Evolutionary conservation across 805 yeast species (phyloP).

Genomic region (Cyberlindnera euphorbiae): DNA sequence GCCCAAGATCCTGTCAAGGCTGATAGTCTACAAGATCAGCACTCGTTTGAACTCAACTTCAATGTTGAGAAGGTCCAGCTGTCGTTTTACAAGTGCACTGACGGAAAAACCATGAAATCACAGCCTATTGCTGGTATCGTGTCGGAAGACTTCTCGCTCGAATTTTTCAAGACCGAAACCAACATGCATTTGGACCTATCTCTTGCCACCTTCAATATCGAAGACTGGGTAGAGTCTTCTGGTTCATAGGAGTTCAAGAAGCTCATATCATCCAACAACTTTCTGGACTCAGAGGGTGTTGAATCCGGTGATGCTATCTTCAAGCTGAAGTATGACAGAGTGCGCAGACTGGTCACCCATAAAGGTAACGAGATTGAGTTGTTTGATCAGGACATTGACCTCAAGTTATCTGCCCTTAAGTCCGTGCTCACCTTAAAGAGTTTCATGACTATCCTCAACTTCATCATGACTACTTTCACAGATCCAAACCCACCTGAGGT

Average conservation of each 20-base stretch:
- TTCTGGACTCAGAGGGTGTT: conserved; percentile 33
- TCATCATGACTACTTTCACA: conserved; percentile 80
- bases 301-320: conserved; percentile 46
- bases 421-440: conserved; percentile 75
- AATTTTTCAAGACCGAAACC: conserved; percentile 52
- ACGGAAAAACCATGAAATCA: conserved; percentile 53
- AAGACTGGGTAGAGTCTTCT: conserved; percentile 67
- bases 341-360: conserved; percentile 53
- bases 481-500: conserved; percentile 67
- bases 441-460: conserved; percentile 72
- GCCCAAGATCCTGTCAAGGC: background rate
- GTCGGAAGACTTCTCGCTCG: conserved; percentile 59
- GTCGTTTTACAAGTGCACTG: conserved; percentile 62
- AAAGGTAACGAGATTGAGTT: conserved; percentile 54
- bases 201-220: conserved; percentile 61
- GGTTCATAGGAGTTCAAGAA: conserved; percentile 61
- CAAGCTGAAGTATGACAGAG: conserved; percentile 51
- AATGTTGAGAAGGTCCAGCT: conserved; percentile 59
- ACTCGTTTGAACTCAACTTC: conserved; percentile 66
- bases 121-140: conserved; percentile 68
- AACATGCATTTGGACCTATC: conserved; percentile 63
- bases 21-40: conserved; percentile 38
- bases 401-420: conserved; percentile 74
- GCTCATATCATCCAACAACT: conserved; percentile 61
- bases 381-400: conserved; percentile 68